Conservation (phyloP, 441 rosid species). For the Raphanus hybrid region DNA sequence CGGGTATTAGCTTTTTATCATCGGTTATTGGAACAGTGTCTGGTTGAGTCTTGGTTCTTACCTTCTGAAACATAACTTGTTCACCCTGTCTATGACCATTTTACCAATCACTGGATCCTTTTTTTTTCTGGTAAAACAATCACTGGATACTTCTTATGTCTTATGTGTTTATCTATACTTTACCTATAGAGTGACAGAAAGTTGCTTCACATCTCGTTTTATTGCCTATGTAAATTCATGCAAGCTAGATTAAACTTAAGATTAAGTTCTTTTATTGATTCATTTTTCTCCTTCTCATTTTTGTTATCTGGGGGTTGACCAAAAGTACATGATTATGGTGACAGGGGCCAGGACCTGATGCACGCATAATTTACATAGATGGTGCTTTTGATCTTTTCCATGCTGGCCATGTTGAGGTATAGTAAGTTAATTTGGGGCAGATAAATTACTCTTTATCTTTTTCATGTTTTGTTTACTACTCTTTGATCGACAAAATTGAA, state of each 20-base stretch:
- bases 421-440: conserved; percentile 11
- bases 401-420: conserved; percentile 99
- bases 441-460: not conserved
- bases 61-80: not conserved
- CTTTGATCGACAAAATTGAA: not conserved
- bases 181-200: conserved; percentile 5
- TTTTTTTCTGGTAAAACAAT: not conserved
- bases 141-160: not conserved
- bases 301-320: conserved; percentile 11
- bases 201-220: not conserved
- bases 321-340: conserved; percentile 19
- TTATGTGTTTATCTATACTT: conserved; percentile 15
- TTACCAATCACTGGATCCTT: not conserved
- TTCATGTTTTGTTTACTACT: too few species aligned
- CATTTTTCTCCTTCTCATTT: conserved; percentile 12
- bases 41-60: conserved; percentile 1
- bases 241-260: conserved; percentile 13
- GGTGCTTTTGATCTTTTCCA: conserved; percentile 94
- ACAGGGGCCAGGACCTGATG: conserved; percentile 92
- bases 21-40: not conserved
- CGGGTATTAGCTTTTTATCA: not conserved
- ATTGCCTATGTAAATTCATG: conserved; percentile 4
- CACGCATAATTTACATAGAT: conserved; percentile 85
- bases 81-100: conserved; percentile 2
- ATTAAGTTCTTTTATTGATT: conserved; percentile 15